A percentile compares a stretch with the other conserved stretches of the same genome.
These are phyloP conservation scores for Cutaneotrichosporon mucoides DNA, from an alignment of 1,284 basidiomycete species.

Conservation along the genomic window DNA sequence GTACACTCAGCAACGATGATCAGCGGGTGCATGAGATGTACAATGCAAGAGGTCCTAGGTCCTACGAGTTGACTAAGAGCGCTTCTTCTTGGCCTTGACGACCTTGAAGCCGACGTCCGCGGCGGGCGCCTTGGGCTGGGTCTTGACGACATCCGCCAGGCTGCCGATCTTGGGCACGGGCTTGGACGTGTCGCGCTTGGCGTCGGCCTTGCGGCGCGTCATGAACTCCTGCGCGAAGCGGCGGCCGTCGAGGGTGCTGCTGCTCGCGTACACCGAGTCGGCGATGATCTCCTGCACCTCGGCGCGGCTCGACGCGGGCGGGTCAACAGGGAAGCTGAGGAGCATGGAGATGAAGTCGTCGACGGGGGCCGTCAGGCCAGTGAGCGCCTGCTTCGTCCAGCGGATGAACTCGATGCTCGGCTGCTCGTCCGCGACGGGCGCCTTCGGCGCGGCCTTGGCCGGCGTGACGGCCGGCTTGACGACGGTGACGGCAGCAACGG, in stretches of 20 bases:
- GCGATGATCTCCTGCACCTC: conserved; percentile 79
- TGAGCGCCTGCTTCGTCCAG: conserved; percentile 84
- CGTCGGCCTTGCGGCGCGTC: conserved; percentile 75
- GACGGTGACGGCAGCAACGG: conserved; percentile 21
- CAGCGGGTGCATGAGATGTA: no score
- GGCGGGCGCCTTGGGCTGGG: conserved; percentile 69
- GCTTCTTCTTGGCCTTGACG: conserved; percentile 85
- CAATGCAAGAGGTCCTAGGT: no score
- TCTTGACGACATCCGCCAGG: conserved; percentile 65
- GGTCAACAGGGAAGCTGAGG: conserved; percentile 82
- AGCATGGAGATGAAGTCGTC: conserved; percentile 92
- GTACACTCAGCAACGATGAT: no score
- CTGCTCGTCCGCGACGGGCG: conserved; percentile 53
- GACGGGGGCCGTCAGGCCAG: conserved; percentile 58
- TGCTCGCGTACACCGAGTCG: conserved; percentile 87
- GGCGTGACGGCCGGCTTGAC: conserved; percentile 16
- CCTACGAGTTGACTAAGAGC: no score
- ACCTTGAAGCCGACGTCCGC: conserved; percentile 84
- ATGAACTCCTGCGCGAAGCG: conserved; percentile 91
- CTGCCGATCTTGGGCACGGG: conserved; percentile 18
- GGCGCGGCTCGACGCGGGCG: conserved; percentile 58
- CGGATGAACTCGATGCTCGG: conserved; percentile 85
- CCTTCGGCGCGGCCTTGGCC: conserved; percentile 13
- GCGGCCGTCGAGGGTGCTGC: conserved; percentile 88
- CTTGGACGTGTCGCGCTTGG: conserved; percentile 29